Base-by-base conservation (phyloP, 2,329 filamentous ascomycete species). In the Pseudogymnoascus verrucosus region DNA sequence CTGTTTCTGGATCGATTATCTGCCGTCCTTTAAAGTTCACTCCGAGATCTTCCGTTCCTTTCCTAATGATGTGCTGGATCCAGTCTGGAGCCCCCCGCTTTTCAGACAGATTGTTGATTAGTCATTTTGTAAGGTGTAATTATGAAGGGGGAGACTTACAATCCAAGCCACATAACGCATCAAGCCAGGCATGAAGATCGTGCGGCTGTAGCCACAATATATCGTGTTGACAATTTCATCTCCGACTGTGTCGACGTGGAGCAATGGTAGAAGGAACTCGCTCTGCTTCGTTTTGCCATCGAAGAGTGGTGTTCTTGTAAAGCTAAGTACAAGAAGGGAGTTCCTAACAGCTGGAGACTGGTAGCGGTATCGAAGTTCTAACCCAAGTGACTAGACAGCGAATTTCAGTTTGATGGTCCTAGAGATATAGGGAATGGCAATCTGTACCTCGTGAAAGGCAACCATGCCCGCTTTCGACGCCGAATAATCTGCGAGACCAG, bases 401-500 rank as follows among this genome's bases (percentile, higher is more conserved):
- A 5, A 4, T 8, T 28, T 60, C 23, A 60, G 54, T 5, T 16
- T 4, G 1, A 31, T 21, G 10, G 4, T 36, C 11, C 8, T 26
- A 21, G 10, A 21, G 4, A 11, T 28, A 7, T 16, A 60, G 26
- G 8, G 7, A 31, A 28, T 60, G 34, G 4, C 21, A 23, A 3
- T 21, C 16, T 10, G n/a, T 60, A 60, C 54, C 54, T 70, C 69
- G 39, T 70, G 66, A 31, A 71, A 68, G 4, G 67, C 68, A 51
- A 70, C 62, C 59, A 71, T 57, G n/a, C 69, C 69, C 1, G 69
- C 67, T 63, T 71, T 71, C 1, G 69, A 70, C 1, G 67, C 69
- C 4, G 65, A 63, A 37, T 70, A 71, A 54, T 71, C 69, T 4
- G 69, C 69, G 14, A 71, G 47, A 2, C 67, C 68, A 14, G 69